phyloP scores from a whole-genome alignment of 306 rosid genomes.

The Pyrus pyrifolia region DNA sequence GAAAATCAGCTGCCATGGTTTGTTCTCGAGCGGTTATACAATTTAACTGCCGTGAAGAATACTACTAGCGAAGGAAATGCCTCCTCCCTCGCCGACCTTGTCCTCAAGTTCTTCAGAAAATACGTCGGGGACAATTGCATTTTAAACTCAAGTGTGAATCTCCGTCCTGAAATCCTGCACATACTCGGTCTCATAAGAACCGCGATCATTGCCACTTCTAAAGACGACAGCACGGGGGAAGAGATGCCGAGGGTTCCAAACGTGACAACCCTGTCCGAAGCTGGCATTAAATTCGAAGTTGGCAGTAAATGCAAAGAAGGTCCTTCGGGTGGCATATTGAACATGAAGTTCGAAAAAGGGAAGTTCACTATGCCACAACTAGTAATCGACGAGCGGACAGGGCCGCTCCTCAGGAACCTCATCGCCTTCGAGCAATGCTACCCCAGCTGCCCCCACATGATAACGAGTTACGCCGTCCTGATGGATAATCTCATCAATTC shows the following conservation, averaged over 20 bases:
- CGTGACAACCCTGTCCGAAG: background rate
- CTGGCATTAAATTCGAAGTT: background rate
- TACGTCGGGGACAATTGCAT: background rate
- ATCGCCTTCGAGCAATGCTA: constrained; percentile 3
- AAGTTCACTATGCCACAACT: background rate
- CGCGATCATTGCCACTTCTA: rapidly evolving
- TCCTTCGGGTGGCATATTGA: background rate
- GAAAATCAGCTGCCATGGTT: constrained; percentile 30
- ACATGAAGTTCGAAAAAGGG: background rate
- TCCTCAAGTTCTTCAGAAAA: background rate
- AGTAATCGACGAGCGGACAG: background rate
- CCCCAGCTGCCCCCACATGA: background rate
- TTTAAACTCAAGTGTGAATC: background rate
- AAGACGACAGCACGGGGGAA: rapidly evolving
- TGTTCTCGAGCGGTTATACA: constrained; percentile 3
- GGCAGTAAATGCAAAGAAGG: background rate
- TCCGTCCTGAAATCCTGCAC: background rate
- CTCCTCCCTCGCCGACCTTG: background rate
- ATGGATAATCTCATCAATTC: constrained; percentile 11
- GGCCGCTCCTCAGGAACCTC: background rate
- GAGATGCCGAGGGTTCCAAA: background rate
- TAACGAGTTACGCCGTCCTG: constrained; percentile 13
- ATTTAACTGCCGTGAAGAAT: background rate
- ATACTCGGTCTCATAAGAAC: background rate
- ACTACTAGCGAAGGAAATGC: background rate